Base-by-base conservation (phyloP, 2,329 filamentous ascomycete species). In the Eutypella sp. region DNA sequence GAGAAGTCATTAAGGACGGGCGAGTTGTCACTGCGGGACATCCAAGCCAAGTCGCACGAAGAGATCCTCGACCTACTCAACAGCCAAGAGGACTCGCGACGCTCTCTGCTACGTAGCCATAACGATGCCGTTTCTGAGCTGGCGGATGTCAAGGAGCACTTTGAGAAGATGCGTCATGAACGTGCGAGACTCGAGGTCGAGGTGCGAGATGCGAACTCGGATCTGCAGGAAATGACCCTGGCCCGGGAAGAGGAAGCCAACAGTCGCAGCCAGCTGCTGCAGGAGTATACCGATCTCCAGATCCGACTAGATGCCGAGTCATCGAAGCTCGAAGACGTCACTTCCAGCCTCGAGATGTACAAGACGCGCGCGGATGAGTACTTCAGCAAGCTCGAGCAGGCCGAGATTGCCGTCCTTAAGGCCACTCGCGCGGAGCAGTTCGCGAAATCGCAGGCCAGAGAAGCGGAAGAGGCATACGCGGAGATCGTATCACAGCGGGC, bases 341-440 rank as follows among this genome's bases (percentile, higher is more conserved):
- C 82, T 7, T 86, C 89, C 3, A 95, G 87, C 64, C 77, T 97
- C 36, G 84, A 82, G 49, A 71, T 96, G 50, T 99, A 97, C 75
- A 96, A 95, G 76, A 83, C 81, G 52, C 84, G 92, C 37, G 87
- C 92, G 4, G 90, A 97, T 61, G 92, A 97, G 63, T 97, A 99
- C 67, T 99, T 96, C 69, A 87, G 83, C 72, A 96, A 96, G 68
- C 81, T 99, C 18, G 92, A 99, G 66, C 92, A 97, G 63, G 93
- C 93, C 15, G 92, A 99, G 66, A 95, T 97, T 54, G 84, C 91
- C 1, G 91, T 97, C 16, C 79, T 99, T 52, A 96, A 96, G 66
- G 92, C 92, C 15, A 85, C 80, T 49, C 82, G 92, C 20, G 92
- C 93, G 0, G 92, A 97, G 67, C 89, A 96, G 57, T 96, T 97